A percentile compares a stretch with the other conserved stretches of the same genome.
Conservation (phyloP, 306 rosid genomes). For the Mimosa pudica region DNA sequence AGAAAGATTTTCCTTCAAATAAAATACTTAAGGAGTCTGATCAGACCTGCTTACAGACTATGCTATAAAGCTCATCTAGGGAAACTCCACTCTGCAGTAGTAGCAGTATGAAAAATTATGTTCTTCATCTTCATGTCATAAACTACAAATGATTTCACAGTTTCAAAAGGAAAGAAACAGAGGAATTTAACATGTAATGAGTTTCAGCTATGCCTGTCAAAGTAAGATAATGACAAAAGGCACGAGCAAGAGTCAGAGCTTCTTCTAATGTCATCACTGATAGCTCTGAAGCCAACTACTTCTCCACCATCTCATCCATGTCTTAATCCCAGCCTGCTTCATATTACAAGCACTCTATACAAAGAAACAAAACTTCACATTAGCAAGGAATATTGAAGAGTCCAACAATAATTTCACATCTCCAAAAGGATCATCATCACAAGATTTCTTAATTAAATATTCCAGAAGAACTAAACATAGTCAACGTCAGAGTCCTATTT, state of each 20-base stretch:
- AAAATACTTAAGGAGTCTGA: constrained; percentile 17
- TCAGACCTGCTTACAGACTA: constrained; percentile 88
- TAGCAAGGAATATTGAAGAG: constrained; percentile 2
- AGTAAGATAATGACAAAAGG: constrained; percentile 86
- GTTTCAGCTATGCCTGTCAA: constrained; percentile 94
- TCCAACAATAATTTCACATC: not conserved
- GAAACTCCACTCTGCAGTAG: constrained; percentile 74
- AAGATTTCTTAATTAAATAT: constrained; percentile 6
- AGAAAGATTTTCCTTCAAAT: not conserved
- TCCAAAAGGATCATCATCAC: not conserved
- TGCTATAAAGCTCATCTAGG: constrained; percentile 71
- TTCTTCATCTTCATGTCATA: no score
- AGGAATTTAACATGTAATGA: constrained; percentile 63
- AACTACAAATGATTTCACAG: constrained; percentile 7
- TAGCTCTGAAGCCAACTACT: constrained; percentile 80
- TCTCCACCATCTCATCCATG: constrained; percentile 80
- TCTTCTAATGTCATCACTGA: constrained; percentile 81
- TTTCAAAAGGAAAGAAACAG: constrained; percentile 14
- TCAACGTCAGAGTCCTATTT: no score
- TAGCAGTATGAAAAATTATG: constrained; percentile 42
- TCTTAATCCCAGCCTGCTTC: constrained; percentile 84
- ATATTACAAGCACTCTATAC: constrained; percentile 77
- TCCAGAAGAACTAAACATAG: not conserved
- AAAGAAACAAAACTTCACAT: constrained; percentile 9
- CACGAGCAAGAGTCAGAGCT: constrained; percentile 85